These are phyloP conservation scores for Penicillium sp. DNA, from an alignment of 2,329 filamentous ascomycete species.

Conservation along the genomic window DNA sequence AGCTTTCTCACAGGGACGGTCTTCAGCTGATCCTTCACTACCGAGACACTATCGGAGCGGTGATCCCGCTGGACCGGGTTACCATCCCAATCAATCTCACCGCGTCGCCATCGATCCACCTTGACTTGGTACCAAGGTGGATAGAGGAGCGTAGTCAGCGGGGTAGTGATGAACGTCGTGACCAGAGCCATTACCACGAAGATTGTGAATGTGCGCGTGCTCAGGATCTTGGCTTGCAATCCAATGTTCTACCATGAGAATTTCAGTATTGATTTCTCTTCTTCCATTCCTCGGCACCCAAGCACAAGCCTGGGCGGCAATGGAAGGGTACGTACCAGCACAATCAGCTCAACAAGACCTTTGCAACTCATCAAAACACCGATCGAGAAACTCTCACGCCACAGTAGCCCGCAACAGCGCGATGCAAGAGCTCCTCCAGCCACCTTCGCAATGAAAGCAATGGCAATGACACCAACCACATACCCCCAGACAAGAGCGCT, in stretches of 20 bases:
- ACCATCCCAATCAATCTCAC: conserved; percentile 88
- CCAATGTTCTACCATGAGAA: conserved; percentile 68
- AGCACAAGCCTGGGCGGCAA: background rate
- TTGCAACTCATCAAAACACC: conserved; percentile 96
- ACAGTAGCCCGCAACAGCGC: conserved; percentile 72
- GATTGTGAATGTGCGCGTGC: conserved; percentile 81
- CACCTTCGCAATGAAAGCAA: conserved; percentile 85
- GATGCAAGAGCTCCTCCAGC: conserved; percentile 79
- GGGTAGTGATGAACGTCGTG: conserved; percentile 82
- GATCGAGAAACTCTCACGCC: conserved; percentile 87
- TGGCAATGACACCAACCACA: conserved; percentile 76
- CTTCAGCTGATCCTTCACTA: conserved; percentile 54
- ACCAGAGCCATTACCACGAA: conserved; percentile 93
- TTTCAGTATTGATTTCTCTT: background rate
- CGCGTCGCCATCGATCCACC: conserved; percentile 72
- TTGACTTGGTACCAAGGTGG: conserved; percentile 76
- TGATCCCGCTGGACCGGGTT: conserved; percentile 49
- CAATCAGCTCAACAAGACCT: conserved; percentile 89
- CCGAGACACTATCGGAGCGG: conserved; percentile 49
- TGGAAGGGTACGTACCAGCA: conserved; percentile 61
- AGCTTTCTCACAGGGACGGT: conserved; percentile 62
- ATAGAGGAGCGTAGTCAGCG: conserved; percentile 72
- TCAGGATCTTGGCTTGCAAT: conserved; percentile 78
- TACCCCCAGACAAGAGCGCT: conserved; percentile 86
- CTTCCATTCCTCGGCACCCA: background rate